These are phyloP conservation scores for Mortierella hygrophila DNA, from an alignment of 192 early-diverging fungal genomes.

Conservation along the genomic window DNA sequence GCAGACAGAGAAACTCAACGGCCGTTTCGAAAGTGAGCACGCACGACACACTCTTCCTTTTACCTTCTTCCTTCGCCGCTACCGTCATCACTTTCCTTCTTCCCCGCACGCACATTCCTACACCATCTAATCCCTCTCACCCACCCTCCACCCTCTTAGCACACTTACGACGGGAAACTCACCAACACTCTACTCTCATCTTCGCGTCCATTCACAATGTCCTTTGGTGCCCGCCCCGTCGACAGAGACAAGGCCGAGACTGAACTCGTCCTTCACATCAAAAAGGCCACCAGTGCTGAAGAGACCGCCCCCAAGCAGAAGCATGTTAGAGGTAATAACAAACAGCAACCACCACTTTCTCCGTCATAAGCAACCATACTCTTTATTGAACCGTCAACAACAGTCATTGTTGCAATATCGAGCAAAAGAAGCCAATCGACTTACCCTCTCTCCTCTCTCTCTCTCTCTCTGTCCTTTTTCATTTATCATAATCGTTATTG, in stretches of 20 bases:
- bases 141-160: neutral
- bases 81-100: neutral
- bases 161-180: neutral
- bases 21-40: constrained; percentile 1
- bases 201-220: constrained; percentile 15
- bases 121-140: neutral
- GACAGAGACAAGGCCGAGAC: constrained; percentile 85
- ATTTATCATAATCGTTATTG: neutral
- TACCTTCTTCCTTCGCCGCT: neutral
- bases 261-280: constrained; percentile 88
- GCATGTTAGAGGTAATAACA: constrained; percentile 81
- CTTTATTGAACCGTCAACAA: neutral
- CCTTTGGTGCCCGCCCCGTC: constrained; percentile 68
- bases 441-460: neutral
- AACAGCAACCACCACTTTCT: neutral
- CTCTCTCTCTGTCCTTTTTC: neutral
- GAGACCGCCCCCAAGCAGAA: constrained; percentile 98
- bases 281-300: constrained; percentile 90
- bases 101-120: neutral
- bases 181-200: neutral
- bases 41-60: neutral
- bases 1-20: neutral
- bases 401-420: neutral
- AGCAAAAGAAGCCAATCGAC: neutral
- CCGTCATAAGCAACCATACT: neutral